A percentile compares a stretch with the other conserved stretches of the same genome.
Conservation (phyloP, 1,139 yeast species). For the Zygosaccharomyces pseudobailii region DNA sequence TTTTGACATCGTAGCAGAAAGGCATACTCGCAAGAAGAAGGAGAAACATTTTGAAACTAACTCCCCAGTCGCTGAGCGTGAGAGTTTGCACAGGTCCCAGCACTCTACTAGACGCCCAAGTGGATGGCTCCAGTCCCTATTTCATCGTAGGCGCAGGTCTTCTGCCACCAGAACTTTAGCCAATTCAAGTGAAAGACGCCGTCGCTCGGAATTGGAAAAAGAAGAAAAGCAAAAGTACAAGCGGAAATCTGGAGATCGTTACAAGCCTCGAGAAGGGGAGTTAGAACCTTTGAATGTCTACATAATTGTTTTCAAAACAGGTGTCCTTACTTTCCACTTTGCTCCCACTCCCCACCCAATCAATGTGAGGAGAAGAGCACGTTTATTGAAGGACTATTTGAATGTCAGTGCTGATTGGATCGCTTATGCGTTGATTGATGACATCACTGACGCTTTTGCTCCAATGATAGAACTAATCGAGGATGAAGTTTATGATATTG, state of each 20-base stretch:
- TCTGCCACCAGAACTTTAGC: constrained; percentile 13
- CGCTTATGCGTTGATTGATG: constrained; percentile 93
- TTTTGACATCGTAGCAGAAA: constrained; percentile 78
- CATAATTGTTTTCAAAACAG: constrained; percentile 84
- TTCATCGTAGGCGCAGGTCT: constrained; percentile 13
- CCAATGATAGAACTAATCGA: constrained; percentile 94
- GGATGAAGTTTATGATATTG: constrained; percentile 85
- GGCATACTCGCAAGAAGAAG: constrained; percentile 45
- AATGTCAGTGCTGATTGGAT: constrained; percentile 95
- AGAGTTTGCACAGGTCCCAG: constrained; percentile 12
- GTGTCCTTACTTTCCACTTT: constrained; percentile 89
- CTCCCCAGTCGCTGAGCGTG: constrained; percentile 9
- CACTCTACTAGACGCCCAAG: constrained; percentile 6
- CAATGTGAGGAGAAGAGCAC: constrained; percentile 87
- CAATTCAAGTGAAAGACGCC: constrained; percentile 12
- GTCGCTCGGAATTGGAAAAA: constrained; percentile 31
- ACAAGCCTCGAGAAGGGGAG: constrained; percentile 61
- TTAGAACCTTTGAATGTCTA: constrained; percentile 89
- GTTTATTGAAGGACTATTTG: constrained; percentile 79
- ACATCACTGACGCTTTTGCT: constrained; percentile 94
- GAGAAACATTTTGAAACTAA: constrained; percentile 16
- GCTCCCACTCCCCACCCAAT: constrained; percentile 95
- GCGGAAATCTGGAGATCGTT: constrained; percentile 41
- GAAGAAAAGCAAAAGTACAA: constrained; percentile 37
- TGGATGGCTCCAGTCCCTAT: constrained; percentile 11